Conservation (phyloP, 768 basidiomycete species). For the Leccinellum luteum region DNA sequence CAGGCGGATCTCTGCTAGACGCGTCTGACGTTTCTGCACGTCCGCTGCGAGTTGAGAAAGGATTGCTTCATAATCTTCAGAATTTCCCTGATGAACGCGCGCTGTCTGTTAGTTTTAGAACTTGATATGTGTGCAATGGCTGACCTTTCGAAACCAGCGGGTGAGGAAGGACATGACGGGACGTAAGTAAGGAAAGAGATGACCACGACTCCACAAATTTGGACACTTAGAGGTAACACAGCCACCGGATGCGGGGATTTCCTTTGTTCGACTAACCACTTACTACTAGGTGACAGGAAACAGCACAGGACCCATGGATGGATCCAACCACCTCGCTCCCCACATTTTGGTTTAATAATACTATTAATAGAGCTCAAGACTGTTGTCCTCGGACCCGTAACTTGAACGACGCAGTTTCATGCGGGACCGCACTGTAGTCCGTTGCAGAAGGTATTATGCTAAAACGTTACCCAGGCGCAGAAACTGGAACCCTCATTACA, state of each 20-base stretch:
- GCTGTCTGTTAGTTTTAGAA: background rate
- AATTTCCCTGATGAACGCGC: constrained; percentile 8
- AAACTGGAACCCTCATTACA: no score
- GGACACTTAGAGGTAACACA: constrained; percentile 15
- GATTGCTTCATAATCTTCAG: constrained; percentile 75
- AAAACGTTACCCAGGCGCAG: background rate
- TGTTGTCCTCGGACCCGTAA: background rate
- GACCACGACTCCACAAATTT: constrained; percentile 14
- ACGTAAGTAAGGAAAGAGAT: background rate
- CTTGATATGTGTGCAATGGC: background rate
- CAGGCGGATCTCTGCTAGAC: constrained; percentile 79
- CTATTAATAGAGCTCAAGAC: background rate
- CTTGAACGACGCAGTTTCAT: background rate
- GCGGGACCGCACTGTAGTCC: background rate
- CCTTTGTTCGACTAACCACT: no score
- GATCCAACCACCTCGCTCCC: background rate
- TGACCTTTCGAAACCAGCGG: constrained; percentile 30
- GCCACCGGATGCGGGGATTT: constrained; percentile 12
- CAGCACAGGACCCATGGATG: no score
- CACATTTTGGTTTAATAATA: background rate
- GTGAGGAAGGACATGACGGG: constrained; percentile 30
- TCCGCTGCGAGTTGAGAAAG: constrained; percentile 64
- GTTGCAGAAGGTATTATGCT: background rate
- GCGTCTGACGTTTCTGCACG: constrained; percentile 70
- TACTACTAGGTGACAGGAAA: background rate